phyloP scores from a whole-genome alignment of 2,329 filamentous ascomycete species.

The Coniochaeta prunicola region DNA sequence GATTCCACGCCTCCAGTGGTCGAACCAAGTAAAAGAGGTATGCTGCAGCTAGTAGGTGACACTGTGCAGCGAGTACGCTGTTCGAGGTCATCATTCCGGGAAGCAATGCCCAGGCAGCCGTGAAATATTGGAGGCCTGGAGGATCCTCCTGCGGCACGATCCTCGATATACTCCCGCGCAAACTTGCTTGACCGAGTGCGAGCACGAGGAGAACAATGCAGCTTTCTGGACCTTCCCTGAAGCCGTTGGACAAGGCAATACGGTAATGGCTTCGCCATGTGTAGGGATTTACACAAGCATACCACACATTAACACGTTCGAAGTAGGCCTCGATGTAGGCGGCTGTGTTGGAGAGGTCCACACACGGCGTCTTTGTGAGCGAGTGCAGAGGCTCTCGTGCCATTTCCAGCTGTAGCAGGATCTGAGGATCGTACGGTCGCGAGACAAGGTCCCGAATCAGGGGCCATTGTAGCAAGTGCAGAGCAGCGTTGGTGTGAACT shows the following conservation, averaged over 20 bases:
- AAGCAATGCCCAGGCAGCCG: slow-evolving; percentile 70
- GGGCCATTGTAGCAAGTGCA: slow-evolving; percentile 74
- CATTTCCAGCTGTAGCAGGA: slow-evolving; percentile 77
- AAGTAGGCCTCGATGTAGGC: slow-evolving; percentile 76
- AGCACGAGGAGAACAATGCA: slow-evolving; percentile 76
- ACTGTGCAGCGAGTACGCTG: slow-evolving; percentile 71
- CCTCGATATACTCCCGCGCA: slow-evolving; percentile 68
- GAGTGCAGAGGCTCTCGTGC: slow-evolving; percentile 66
- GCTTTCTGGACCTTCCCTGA: slow-evolving; percentile 72
- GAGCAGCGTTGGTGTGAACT: slow-evolving; percentile 71
- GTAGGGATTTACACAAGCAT: slow-evolving; percentile 77
- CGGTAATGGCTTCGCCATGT: slow-evolving; percentile 72
- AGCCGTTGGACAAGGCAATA: slow-evolving; percentile 66
- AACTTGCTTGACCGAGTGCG: slow-evolving; percentile 68
- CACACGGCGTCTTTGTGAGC: slow-evolving; percentile 54
- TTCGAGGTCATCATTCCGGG: slow-evolving; percentile 75
- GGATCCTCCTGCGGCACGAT: slow-evolving; percentile 62
- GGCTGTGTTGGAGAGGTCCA: slow-evolving; percentile 68
- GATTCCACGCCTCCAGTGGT: slow-evolving; percentile 75
- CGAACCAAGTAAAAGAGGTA: slow-evolving; percentile 79
- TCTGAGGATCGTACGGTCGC: slow-evolving; percentile 70
- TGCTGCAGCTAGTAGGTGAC: slow-evolving; percentile 71
- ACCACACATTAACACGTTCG: slow-evolving; percentile 75
- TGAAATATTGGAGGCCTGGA: slow-evolving; percentile 72
- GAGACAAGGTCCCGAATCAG: slow-evolving; percentile 72